Percentiles rank a stretch among this genome's conserved stretches.
Conservation (phyloP, 768 basidiomycete species). For the Agrocybe chaxingu region DNA sequence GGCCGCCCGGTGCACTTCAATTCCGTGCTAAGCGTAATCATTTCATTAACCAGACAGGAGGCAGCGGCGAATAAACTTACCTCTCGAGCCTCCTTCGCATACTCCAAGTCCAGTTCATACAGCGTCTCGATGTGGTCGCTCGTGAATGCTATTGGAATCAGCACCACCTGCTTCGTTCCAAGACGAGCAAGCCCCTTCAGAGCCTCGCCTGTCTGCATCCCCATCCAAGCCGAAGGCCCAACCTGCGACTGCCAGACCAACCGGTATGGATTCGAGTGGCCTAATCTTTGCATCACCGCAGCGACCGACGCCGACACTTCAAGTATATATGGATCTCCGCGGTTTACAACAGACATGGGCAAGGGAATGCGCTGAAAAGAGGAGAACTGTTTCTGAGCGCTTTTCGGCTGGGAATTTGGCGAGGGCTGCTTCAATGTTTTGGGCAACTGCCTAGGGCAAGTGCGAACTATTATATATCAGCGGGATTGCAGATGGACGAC, state of each 20-base stretch:
- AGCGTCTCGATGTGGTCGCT: conserved; percentile 99
- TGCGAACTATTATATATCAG: conserved; percentile 5
- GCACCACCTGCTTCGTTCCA: conserved; percentile 71
- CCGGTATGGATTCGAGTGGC: conserved; percentile 81
- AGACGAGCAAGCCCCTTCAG: conserved; percentile 82
- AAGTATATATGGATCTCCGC: conserved; percentile 94
- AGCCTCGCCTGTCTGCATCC: conserved; percentile 91
- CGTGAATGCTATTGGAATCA: conserved; percentile 97
- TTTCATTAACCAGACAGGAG: conserved; percentile 17
- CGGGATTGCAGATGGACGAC: conserved; percentile 1
- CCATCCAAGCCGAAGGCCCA: conserved; percentile 97
- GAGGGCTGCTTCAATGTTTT: conserved; percentile 82
- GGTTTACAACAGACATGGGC: conserved; percentile 97
- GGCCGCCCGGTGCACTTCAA: conserved; percentile 84
- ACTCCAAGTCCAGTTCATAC: conserved; percentile 94
- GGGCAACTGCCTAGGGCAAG: conserved; percentile 73
- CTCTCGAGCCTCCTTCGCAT: conserved; percentile 86
- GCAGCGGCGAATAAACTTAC: conserved; percentile 39
- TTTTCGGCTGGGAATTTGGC: conserved; percentile 69
- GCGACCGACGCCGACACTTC: conserved; percentile 95
- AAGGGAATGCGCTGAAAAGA: conserved; percentile 97
- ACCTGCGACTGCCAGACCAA: conserved; percentile 98
- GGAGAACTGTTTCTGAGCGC: conserved; percentile 73
- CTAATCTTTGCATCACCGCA: conserved; percentile 87
- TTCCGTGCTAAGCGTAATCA: conserved; percentile 65